Evolutionary conservation across 2,329 filamentous ascomycete species (phyloP).

Genomic region (Fusarium buharicum): DNA sequence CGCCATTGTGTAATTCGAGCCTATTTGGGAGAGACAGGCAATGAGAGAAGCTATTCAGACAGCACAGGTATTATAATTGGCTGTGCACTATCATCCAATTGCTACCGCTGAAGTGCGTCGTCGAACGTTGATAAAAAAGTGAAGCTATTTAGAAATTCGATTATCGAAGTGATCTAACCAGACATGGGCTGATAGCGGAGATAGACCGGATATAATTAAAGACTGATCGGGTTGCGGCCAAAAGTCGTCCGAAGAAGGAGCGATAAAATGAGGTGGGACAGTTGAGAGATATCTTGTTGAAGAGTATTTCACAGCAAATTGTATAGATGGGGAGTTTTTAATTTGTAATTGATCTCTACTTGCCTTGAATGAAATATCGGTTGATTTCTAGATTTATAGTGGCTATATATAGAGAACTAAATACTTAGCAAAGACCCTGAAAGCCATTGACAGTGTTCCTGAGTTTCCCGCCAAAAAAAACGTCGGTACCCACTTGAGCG

Average conservation of each 20-base stretch:
- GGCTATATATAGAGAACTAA: background rate
- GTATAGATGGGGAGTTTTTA: no score
- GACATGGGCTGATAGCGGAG: slow-evolving; percentile 11
- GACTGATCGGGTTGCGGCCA: slow-evolving; percentile 34
- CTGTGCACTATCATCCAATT: slow-evolving; percentile 13
- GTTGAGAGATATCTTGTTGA: slow-evolving; percentile 16
- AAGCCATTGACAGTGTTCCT: background rate
- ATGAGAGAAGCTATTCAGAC: background rate
- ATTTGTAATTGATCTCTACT: background rate
- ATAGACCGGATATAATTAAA: slow-evolving; percentile 26
- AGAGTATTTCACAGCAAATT: background rate
- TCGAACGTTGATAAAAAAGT: slow-evolving; percentile 21
- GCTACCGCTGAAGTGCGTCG: slow-evolving; percentile 14
- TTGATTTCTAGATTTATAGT: background rate
- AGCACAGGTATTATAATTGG: slow-evolving; percentile 9
- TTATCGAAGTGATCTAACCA: slow-evolving; percentile 15
- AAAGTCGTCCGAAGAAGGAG: slow-evolving; percentile 30
- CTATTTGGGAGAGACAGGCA: background rate
- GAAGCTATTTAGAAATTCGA: slow-evolving; percentile 42
- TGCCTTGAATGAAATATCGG: background rate
- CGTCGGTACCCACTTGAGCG: slow-evolving; percentile 46
- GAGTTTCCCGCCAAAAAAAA: slow-evolving; percentile 48
- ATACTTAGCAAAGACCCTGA: background rate
- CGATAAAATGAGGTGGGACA: slow-evolving; percentile 25
- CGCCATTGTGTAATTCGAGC: slow-evolving; percentile 42